Evolutionary conservation across 495 filamentous ascomycete genomes (phyloP), one percentile per base, ranked within the genome.

Genomic region (Daldinia vernicosa): DNA sequence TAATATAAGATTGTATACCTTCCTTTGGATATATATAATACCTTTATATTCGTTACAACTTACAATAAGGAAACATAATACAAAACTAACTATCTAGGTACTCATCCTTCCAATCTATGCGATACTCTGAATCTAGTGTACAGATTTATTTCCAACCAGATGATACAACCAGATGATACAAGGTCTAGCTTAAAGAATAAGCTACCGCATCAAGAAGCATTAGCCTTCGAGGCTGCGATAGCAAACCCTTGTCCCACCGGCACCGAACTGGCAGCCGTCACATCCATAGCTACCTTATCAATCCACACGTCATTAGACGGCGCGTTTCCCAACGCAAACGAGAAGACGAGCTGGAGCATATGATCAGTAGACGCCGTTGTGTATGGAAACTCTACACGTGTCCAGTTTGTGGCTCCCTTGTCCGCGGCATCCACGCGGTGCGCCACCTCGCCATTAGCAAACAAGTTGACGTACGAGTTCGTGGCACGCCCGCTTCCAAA

Each of bases 391-490:
- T 67, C 54, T 17, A 67, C 69, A 22, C 32, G 60, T 0, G 69
- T 67, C 69, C 69, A 72, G 12, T 64, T 54, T 0, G 35, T 19
- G 19, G 39, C 24, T n/a, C 17, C 50, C 5, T 50, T 17, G n/a
- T 60, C 54, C 8, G 43, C 50, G 3, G 63, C 69, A 11, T 72
- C 60, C 0, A 72, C 69, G 50, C 62, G 67, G 33, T 35, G 71
- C 39, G 63, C 63, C n/a, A 47, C 59, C 19, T 51, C 53, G 19
- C 68, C 62, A 60, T 76, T 76, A 7, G 75, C 69, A 39, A 54
- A 63, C 19, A 76, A 47, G 24, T 52, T 40, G 2, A 76, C 19
- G 26, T 69, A 64, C 11, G 75, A 68, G 19, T 33, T 57, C 1
- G 30, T 56, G 53, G 51, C 64, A 11, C 19, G 50, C 24, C 60